These are phyloP conservation scores for Alternaria brassicae DNA, from an alignment of 2,329 filamentous ascomycete genomes.

Conservation along the genomic window DNA sequence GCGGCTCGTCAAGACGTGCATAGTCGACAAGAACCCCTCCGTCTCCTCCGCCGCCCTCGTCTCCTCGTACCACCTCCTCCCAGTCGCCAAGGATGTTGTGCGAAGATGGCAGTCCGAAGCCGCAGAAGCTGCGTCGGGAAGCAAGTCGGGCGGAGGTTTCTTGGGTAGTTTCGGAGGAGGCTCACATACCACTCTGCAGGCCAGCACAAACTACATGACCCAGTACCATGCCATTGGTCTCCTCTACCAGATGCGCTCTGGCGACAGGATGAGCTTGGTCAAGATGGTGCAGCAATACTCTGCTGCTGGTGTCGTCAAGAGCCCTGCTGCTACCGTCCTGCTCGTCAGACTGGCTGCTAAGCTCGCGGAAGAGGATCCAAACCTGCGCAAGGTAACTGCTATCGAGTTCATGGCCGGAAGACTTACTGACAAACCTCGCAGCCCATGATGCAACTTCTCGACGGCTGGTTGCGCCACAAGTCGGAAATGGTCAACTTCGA, in stretches of 20 bases:
- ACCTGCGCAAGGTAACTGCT: constrained; percentile 69
- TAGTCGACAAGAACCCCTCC: constrained; percentile 98
- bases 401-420: too few relatives aligned
- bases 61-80: constrained; percentile 96
- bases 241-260: constrained; percentile 95
- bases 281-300: constrained; percentile 99
- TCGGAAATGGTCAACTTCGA: constrained; percentile 95
- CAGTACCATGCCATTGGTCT: constrained; percentile 99
- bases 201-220: constrained; percentile 88
- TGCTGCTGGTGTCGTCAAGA: constrained; percentile 89
- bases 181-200: constrained; percentile 72
- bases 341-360: constrained; percentile 91
- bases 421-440: constrained; percentile 22
- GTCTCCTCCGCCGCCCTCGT: constrained; percentile 95
- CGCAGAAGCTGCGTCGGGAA: constrained; percentile 90
- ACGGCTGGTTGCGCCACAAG: constrained; percentile 97
- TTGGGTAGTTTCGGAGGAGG: constrained; percentile 89
- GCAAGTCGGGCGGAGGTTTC: constrained; percentile 88
- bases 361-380: constrained; percentile 89
- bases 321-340: constrained; percentile 89
- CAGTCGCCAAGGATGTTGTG: constrained; percentile 93
- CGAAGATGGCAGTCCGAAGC: constrained; percentile 98
- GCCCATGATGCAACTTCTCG: constrained; percentile 96
- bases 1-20: constrained; percentile 97
- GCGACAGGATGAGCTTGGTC: constrained; percentile 96